Base-by-base conservation (phyloP, 2,329 filamentous ascomycete species). In the Peltaster fructicola region DNA sequence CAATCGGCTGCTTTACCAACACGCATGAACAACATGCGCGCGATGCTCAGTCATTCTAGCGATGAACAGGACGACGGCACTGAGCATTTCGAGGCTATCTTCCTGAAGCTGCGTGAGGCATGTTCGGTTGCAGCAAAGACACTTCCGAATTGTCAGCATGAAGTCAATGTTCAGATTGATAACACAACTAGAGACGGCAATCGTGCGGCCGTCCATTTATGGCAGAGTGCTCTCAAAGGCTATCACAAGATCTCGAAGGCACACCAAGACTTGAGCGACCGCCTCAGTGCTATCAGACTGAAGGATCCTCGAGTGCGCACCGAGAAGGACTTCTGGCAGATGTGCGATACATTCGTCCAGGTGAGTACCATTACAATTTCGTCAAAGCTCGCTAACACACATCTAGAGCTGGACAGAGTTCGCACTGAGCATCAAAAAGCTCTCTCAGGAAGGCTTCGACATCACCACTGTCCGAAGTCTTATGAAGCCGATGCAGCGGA, bases 1-100 rank as follows among this genome's bases (percentile, higher is more conserved):
- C 21, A 32, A 12, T 36, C 32, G 25, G 30, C 34, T 29, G 53
- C 47, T 34, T 14, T 15, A 4, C 50, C 39, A 42, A 54, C 50
- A 10, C 50, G 55, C 14, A 57, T 50, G 13, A 55, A 52, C 25
- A 57, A 51, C 48, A 59, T 26, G 54, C 58, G 63, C 20, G 61
- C 63, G 20, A 60, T 59, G 22, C 54, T 68, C 21, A n/a, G n/a
- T n/a, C n/a, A n/a, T n/a, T 22, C 18, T 14, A 15, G 25, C 6
- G 15, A 20, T 5, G 17, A 9, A 6, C 15, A 15, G 6, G 62
- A 56, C 7, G 76, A 81, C 24, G 67, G 73, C 24, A 63, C 67
- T 22, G 76, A 81, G 35, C 65, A 73, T 14, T 92, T 92, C 37
- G 84, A 91, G 34, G 68, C 62, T 32, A 80, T 93, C 12, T 91